Base-by-base conservation (phyloP, 495 filamentous ascomycete species). In the Geopyxis carbonaria region DNA sequence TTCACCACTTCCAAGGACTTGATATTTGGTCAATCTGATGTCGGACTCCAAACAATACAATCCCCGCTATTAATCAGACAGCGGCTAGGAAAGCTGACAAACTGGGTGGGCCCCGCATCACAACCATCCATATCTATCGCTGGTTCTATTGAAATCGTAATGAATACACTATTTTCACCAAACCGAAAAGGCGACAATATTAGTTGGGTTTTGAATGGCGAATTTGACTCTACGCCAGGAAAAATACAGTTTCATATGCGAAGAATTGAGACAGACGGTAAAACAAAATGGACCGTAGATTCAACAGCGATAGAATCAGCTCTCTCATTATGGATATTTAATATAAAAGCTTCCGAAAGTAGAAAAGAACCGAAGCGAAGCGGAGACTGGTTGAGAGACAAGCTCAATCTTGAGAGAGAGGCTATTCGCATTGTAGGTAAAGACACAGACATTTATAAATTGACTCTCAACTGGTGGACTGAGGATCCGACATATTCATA, bases 241-340 rank as follows among this genome's bases (percentile, higher is more conserved):
- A 10, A 7, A 1, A 1, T 10, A 11, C 3, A 45, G 21, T 1
- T 13, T 14, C 13, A 40, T 10, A 2, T 2, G 5, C 25, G 44
- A 16, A 18, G 28, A 22, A 1, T 48, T 4, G 2, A 39, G 13
- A 11, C 24, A 8, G 14, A 16, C 2, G 10, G 24, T 16, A 23
- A 33, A 10, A 25, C 14, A 15, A 22, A 13, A 5, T 47, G 45
- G 45, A 32, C 4, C n/a, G 21, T 21, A 4, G 24, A 47, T 25
- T 10, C 15, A 11, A 21, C 40, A 9, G 40, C 43, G 20, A 24
- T 47, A 10, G 45, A 47, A 10, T 21, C 45, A 3, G 45, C 45
- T 22, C 13, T 47, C 7, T 47, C 45, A 13, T 23, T 47, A 28
- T 47, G 45, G 45, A 9, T 22, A 18, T 47, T 39, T 18, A 21